A percentile compares a stretch with the other conserved stretches of the same genome.
Evolutionary conservation across 768 basidiomycete genomes (phyloP).

Genomic region (Rhizopogon sp.): DNA sequence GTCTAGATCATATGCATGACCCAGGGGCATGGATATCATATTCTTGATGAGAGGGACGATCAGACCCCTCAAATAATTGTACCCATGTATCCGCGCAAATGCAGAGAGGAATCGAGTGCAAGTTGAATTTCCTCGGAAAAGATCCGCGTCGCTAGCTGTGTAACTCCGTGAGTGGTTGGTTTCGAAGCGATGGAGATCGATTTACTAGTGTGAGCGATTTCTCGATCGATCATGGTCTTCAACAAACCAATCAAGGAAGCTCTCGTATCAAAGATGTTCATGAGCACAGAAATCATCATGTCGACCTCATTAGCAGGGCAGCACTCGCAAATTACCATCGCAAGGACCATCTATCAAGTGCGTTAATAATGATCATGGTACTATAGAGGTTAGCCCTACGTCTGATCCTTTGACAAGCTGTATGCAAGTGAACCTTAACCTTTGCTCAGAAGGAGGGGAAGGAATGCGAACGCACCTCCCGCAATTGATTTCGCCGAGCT

Average conservation of each 20-base stretch:
- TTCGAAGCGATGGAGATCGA: neutral
- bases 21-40: slow-evolving; percentile 68
- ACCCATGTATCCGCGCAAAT: slow-evolving; percentile 87
- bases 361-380: slow-evolving; percentile 6
- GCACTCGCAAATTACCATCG: slow-evolving; percentile 82
- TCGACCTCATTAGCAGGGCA: slow-evolving; percentile 79
- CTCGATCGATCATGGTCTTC: slow-evolving; percentile 81
- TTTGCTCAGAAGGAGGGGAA: slow-evolving; percentile 4
- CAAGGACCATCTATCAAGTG: slow-evolving; percentile 58
- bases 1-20: slow-evolving; percentile 76
- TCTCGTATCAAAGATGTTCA: slow-evolving; percentile 82
- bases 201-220: slow-evolving; percentile 73
- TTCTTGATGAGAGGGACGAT: slow-evolving; percentile 73
- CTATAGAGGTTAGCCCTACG: slow-evolving; percentile 35
- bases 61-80: slow-evolving; percentile 81
- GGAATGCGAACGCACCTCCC: slow-evolving; percentile 44
- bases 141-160: slow-evolving; percentile 70
- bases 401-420: slow-evolving; percentile 73
- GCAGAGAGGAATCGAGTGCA: slow-evolving; percentile 83
- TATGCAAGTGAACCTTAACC: slow-evolving; percentile 2
- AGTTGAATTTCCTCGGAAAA: slow-evolving; percentile 87
- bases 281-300: slow-evolving; percentile 76
- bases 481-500: slow-evolving; percentile 47
- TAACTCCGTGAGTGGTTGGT: slow-evolving; percentile 3
- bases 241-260: slow-evolving; percentile 67